Evolutionary conservation across 768 basidiomycete species (phyloP), one percentile per base, ranked within the genome.

Genomic region (Scleroderma bovista): DNA sequence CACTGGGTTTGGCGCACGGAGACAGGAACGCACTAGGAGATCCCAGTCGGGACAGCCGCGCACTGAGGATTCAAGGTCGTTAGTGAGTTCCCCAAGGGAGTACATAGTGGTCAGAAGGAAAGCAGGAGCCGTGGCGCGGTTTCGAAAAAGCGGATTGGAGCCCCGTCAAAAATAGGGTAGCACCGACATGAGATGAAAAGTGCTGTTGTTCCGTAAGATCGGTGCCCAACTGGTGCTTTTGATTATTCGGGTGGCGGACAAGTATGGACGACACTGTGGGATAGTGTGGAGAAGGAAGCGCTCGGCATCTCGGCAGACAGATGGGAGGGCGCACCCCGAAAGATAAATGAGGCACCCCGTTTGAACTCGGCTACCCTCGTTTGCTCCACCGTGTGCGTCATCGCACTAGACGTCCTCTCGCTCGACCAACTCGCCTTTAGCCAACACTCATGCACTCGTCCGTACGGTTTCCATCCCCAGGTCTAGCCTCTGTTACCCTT

Each of bases 271-370:
- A 51, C 54, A 44, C 23, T 12, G 65, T 66, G 66, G 57, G 66
- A 68, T 62, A 68, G 16, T 68, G 65, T 67, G 65, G 65, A 66
- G 60, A 66, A 49, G 40, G 50, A 54, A 56, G 55, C 36, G 46
- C 37, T 67, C 65, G 65, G 65, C 65, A 66, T 66, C 46, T 68
- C 65, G 65, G 65, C 65, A 44, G 45, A 51, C 52, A 56, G 57
- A 52, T 47, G 50, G 20, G 51, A 22, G 40, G 46, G 51, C 46
- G 44, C 50, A 61, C 65, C 63, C 63, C 64, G 55, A 61, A 53
- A 66, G 64, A 51, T 61, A 48, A 55, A 48, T 33, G 41, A 24
- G 51, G 47, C 48, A 52, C 56, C 47, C 44, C 19, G 15, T 48
- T 26, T 38, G 45, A 51, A 55, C 53, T 53, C 57, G 61, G 56